These are phyloP conservation scores for Cyberlindnera mycetangii DNA, from an alignment of 805 yeast species.

Conservation along the genomic window DNA sequence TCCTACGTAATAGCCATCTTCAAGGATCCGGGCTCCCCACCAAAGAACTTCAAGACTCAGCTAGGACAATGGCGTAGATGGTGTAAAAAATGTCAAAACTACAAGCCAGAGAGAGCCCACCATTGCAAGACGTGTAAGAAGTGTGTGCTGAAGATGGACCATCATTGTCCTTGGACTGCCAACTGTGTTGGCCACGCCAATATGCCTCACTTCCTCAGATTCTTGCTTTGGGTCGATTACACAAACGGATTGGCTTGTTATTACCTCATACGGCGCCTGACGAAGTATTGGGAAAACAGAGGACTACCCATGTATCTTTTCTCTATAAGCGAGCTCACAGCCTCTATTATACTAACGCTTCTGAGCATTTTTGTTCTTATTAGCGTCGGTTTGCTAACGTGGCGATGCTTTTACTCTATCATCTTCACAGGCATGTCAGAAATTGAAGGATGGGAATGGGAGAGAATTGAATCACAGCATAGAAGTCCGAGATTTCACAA, in stretches of 20 bases:
- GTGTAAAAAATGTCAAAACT: constrained; percentile 68
- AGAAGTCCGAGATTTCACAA: constrained; percentile 53
- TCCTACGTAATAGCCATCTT: constrained; percentile 69
- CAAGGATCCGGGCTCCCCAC: constrained; percentile 68
- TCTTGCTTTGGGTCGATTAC: constrained; percentile 61
- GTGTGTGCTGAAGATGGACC: constrained; percentile 90
- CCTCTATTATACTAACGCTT: constrained; percentile 53
- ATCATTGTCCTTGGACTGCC: constrained; percentile 91
- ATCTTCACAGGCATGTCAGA: constrained; percentile 72
- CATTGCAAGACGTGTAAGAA: constrained; percentile 74
- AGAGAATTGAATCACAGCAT: constrained; percentile 68
- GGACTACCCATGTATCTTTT: constrained; percentile 56
- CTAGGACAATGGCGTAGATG: constrained; percentile 58
- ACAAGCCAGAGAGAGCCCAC: constrained; percentile 82
- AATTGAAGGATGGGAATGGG: constrained; percentile 91
- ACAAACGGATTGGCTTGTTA: constrained; percentile 46
- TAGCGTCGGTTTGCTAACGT: constrained; percentile 54
- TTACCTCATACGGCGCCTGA: constrained; percentile 40
- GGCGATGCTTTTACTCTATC: constrained; percentile 59
- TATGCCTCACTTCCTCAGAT: constrained; percentile 76
- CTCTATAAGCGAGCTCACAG: constrained; percentile 47
- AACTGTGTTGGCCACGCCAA: constrained; percentile 85
- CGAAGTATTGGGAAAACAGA: constrained; percentile 44
- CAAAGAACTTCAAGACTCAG: constrained; percentile 41
- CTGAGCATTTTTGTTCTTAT: constrained; percentile 56